phyloP scores from a whole-genome alignment of 2,329 filamentous ascomycete genomes.

The Dactylellina sp. region DNA sequence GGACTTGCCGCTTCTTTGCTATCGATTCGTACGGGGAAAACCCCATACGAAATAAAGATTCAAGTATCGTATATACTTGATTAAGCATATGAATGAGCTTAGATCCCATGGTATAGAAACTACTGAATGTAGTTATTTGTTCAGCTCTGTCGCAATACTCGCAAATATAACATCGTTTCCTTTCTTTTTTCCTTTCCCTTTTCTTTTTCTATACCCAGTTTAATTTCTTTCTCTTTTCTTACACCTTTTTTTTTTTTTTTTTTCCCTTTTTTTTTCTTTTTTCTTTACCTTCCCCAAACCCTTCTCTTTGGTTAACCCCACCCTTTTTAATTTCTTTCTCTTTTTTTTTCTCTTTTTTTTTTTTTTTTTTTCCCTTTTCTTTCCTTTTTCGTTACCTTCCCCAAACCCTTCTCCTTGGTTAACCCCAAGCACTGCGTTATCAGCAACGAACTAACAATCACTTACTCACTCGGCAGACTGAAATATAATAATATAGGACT shows the following conservation, averaged over 20 bases:
- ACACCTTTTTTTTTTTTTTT: constrained; percentile 24
- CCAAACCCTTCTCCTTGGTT: constrained; percentile 34
- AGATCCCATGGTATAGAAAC: no score
- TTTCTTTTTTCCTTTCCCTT: constrained; percentile 45
- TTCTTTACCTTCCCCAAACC: constrained; percentile 34
- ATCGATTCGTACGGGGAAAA: not conserved
- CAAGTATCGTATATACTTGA: not conserved
- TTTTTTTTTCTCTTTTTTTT: constrained; percentile 34
- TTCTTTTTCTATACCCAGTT: constrained; percentile 31
- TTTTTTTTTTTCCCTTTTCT: constrained; percentile 45
- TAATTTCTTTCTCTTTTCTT: constrained; percentile 25
- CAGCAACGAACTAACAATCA: constrained; percentile 37
- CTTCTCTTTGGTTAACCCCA: constrained; percentile 14
- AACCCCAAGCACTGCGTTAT: constrained; percentile 41
- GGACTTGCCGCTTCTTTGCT: not conserved
- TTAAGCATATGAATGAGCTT: no score
- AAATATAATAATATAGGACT: constrained; percentile 31
- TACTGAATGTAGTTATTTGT: no score
- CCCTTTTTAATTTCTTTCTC: constrained; percentile 17
- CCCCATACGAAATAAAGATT: no score
- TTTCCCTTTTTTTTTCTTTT: constrained; percentile 49
- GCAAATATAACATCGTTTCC: no score
- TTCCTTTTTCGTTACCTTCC: constrained; percentile 55
- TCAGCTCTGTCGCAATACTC: no score
- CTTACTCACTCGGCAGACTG: constrained; percentile 31